Conservation (phyloP, 495 filamentous ascomycete genomes). For the Trichocladium antarcticum region DNA sequence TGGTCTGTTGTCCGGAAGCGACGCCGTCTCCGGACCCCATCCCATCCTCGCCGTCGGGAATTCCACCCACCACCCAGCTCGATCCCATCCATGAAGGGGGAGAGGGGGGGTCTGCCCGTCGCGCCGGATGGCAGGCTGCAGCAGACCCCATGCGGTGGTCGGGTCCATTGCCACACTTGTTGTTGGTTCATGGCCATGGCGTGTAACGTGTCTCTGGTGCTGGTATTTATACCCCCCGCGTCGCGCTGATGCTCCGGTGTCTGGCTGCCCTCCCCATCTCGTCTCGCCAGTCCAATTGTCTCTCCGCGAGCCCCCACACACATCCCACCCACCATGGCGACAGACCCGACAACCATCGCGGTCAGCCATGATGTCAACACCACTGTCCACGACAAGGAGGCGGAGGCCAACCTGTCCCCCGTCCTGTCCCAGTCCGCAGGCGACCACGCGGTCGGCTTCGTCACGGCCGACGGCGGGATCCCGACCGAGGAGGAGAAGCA, state of each 20-base stretch:
- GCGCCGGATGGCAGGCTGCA: constrained; percentile 5
- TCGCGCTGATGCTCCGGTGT: not conserved
- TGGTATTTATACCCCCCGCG: constrained; percentile 2
- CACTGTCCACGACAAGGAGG: constrained; percentile 12
- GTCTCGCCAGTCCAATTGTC: not conserved
- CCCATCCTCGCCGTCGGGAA: not conserved
- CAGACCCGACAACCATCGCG: constrained; percentile 10
- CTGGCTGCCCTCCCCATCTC: not conserved
- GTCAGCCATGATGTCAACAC: constrained; percentile 8
- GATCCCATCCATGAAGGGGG: too few relatives aligned
- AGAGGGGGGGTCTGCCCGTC: not conserved
- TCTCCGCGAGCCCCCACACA: not conserved
- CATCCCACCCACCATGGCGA: constrained; percentile 8
- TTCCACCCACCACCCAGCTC: not conserved
- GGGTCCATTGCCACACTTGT: not conserved
- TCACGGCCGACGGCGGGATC: constrained; percentile 6
- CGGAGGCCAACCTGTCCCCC: constrained; percentile 5
- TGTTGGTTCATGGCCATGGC: not conserved
- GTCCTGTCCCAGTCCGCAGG: constrained; percentile 1
- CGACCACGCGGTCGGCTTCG: constrained; percentile 1
- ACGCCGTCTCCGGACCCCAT: not conserved
- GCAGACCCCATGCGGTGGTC: not conserved
- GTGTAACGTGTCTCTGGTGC: not conserved
- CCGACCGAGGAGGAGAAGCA: constrained; percentile 52
- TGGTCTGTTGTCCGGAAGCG: not conserved